phyloP scores from a whole-genome alignment of 2,329 filamentous ascomycete genomes.

The Cercospora citrullina region DNA sequence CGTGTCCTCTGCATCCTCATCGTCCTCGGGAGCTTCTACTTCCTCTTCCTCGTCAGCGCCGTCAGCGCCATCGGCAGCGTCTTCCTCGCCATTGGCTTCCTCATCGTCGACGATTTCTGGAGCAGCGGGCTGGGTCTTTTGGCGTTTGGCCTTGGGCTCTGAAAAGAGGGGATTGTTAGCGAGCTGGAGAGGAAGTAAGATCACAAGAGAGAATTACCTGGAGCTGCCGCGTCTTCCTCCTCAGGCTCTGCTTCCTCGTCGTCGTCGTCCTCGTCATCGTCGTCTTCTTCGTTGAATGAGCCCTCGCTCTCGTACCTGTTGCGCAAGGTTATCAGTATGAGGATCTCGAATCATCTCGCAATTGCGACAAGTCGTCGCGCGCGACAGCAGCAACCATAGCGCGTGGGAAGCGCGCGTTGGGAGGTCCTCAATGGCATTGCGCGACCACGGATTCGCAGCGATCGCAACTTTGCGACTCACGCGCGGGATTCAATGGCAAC shows the following conservation, averaged over 20 bases:
- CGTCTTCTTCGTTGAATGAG: slow-evolving; percentile 21
- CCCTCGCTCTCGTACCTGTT: slow-evolving; percentile 17
- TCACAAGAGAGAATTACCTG: slow-evolving; percentile 6
- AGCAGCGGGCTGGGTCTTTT: slow-evolving; percentile 23
- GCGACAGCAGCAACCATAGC: neutral
- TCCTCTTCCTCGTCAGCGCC: slow-evolving; percentile 27
- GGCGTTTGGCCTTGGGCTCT: slow-evolving; percentile 29
- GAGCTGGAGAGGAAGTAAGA: neutral
- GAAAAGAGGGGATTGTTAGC: neutral
- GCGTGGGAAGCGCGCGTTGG: neutral
- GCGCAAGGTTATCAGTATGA: no score
- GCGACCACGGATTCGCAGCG: neutral
- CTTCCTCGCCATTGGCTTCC: slow-evolving; percentile 2
- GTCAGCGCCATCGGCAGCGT: slow-evolving; percentile 8
- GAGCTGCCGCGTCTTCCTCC: slow-evolving; percentile 20
- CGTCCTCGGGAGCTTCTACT: slow-evolving; percentile 34
- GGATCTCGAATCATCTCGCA: no score
- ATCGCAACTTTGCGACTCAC: neutral
- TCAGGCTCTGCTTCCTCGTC: slow-evolving; percentile 21
- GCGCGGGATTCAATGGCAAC: neutral
- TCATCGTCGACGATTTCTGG: slow-evolving; percentile 5
- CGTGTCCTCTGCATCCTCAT: slow-evolving; percentile 36
- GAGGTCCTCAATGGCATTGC: neutral
- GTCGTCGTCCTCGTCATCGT: slow-evolving; percentile 22
- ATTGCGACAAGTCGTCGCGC: neutral